A percentile compares a stretch with the other conserved stretches of the same genome.
These are phyloP conservation scores for Pythium periplocum DNA, from an alignment of 352 stramenopile species.

Conservation along the genomic window DNA sequence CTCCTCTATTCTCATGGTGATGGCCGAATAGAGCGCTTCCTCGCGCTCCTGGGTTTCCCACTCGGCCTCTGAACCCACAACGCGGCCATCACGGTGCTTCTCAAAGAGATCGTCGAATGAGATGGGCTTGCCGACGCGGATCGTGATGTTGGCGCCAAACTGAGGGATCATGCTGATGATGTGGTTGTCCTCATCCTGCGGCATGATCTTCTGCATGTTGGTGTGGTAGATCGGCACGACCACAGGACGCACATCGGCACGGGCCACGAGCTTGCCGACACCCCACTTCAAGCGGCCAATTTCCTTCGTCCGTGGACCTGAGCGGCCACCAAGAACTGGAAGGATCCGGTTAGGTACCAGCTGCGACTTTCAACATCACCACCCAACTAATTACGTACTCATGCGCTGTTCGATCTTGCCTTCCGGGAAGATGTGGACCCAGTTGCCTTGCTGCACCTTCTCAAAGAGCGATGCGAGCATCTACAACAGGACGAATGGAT, in stretches of 20 bases:
- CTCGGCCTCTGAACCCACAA: constrained; percentile 28
- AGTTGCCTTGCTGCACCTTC: constrained; percentile 69
- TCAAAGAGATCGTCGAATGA: constrained; percentile 82
- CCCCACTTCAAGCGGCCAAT: constrained; percentile 86
- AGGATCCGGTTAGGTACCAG: neutral
- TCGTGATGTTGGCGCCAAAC: constrained; percentile 40
- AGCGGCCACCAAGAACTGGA: constrained; percentile 61
- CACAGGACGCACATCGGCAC: constrained; percentile 54
- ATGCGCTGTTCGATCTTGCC: constrained; percentile 75
- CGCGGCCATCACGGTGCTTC: constrained; percentile 39
- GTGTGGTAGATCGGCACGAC: constrained; percentile 85
- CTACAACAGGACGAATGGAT: constrained; percentile 13
- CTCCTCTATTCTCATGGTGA: constrained; percentile 79
- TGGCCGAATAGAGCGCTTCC: constrained; percentile 76
- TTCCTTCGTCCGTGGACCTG: constrained; percentile 51
- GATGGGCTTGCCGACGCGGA: constrained; percentile 71
- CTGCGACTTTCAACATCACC: neutral
- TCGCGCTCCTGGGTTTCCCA: constrained; percentile 66
- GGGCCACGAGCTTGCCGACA: constrained; percentile 81
- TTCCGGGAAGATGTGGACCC: constrained; percentile 88
- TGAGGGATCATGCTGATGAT: constrained; percentile 60
- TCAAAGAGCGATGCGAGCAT: constrained; percentile 79
- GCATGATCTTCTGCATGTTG: constrained; percentile 87
- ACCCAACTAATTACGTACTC: constrained; percentile 19
- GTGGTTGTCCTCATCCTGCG: constrained; percentile 68